Conservation (phyloP, 1,284 basidiomycete species). For the Porodaedalea pini region DNA sequence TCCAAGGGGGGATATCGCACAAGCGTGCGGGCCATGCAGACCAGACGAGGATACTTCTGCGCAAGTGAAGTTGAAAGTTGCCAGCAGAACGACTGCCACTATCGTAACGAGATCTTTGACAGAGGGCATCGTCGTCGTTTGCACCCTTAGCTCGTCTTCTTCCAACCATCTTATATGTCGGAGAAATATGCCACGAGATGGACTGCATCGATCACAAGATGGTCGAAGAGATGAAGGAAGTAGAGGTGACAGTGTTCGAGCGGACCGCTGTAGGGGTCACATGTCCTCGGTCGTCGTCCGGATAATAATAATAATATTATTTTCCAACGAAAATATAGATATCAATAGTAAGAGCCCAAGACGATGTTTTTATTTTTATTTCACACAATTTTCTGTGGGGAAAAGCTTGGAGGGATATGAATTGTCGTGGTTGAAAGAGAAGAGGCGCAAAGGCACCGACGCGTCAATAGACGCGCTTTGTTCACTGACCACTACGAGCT, state of each 20-base stretch:
- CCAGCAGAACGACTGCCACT: not conserved
- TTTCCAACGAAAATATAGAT: too few relatives aligned
- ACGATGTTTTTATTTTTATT: not conserved
- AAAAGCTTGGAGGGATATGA: not conserved
- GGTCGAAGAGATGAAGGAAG: too few relatives aligned
- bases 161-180: not conserved
- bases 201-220: too few relatives aligned
- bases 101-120: not conserved
- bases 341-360: too few relatives aligned
- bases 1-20: slow-evolving; percentile 8
- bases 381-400: not conserved
- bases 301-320: too few relatives aligned
- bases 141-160: not conserved
- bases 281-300: too few relatives aligned
- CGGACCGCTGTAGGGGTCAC: too few relatives aligned
- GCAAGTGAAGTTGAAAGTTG: not conserved
- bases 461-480: not conserved
- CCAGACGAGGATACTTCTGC: not conserved
- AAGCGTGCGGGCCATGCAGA: not conserved
- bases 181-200: not conserved
- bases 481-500: too few relatives aligned
- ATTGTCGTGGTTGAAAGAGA: not conserved
- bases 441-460: not conserved
- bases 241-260: too few relatives aligned
- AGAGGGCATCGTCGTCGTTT: not conserved